Evolutionary conservation across 225 moss, liverwort and hornwort genomes (phyloP).

Genomic region (Physcomitrium patens): DNA sequence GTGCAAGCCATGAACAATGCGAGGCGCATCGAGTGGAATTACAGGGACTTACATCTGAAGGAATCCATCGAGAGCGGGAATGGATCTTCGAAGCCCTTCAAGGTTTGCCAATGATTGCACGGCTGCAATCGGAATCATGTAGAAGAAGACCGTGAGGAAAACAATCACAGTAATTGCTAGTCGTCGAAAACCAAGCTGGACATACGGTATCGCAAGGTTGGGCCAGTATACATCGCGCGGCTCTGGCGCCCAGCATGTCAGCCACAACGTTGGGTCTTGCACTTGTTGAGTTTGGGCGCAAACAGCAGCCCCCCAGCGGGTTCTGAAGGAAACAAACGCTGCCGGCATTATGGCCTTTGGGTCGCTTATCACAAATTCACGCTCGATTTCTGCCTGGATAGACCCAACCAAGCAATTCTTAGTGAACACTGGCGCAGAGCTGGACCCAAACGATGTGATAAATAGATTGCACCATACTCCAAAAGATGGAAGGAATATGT

Average conservation of each 20-base stretch:
- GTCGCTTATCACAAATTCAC: slow-evolving; percentile 53
- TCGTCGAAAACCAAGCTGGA: slow-evolving; percentile 49
- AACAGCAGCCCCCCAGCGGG: slow-evolving; percentile 64
- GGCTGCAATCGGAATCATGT: slow-evolving; percentile 74
- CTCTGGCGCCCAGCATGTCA: slow-evolving; percentile 79
- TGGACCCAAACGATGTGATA: neutral
- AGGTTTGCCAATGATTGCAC: slow-evolving; percentile 91
- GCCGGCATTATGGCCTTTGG: slow-evolving; percentile 57
- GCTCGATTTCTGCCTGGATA: slow-evolving; percentile 68
- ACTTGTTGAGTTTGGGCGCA: slow-evolving; percentile 69
- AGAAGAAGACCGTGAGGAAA: slow-evolving; percentile 65
- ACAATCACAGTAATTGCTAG: slow-evolving; percentile 48
- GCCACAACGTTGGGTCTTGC: slow-evolving; percentile 63
- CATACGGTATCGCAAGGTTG: slow-evolving; percentile 55
- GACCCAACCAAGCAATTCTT: slow-evolving; percentile 4
- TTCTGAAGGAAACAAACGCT: slow-evolving; percentile 64
- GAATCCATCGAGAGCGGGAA: slow-evolving; percentile 52
- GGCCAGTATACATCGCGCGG: slow-evolving; percentile 76
- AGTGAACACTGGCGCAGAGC: slow-evolving; percentile 1
- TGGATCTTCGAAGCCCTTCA: slow-evolving; percentile 60
- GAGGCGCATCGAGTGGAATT: too few species aligned
- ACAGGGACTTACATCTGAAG: slow-evolving; percentile 49
- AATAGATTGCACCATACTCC: neutral
- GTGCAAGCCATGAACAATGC: too few species aligned
- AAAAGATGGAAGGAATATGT: neutral